These are phyloP conservation scores for Gossypium aridum DNA, from an alignment of 441 rosid genomes.

Conservation along the genomic window DNA sequence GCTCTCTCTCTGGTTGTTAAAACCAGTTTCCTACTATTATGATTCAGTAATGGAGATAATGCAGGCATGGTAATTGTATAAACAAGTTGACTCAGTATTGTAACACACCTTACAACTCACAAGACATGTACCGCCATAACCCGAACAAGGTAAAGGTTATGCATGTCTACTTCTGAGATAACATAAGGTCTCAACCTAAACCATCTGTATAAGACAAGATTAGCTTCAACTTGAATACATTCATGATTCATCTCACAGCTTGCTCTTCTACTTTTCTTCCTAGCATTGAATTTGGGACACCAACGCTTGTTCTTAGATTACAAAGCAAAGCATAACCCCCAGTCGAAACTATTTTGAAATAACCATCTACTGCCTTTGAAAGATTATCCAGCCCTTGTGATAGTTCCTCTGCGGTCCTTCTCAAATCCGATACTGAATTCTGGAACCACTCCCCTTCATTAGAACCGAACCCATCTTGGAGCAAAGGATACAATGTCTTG, in stretches of 20 bases:
- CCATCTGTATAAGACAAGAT: slow-evolving; percentile 17
- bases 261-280: slow-evolving; percentile 35
- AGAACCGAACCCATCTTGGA: slow-evolving; percentile 35
- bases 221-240: slow-evolving; percentile 18
- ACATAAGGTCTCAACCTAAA: slow-evolving; percentile 25
- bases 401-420: slow-evolving; percentile 29
- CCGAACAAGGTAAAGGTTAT: background rate
- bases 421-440: slow-evolving; percentile 35
- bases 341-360: slow-evolving; percentile 66
- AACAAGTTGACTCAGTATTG: too few relatives aligned
- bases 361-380: slow-evolving; percentile 60
- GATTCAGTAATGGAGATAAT: too few relatives aligned
- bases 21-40: too few relatives aligned
- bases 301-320: slow-evolving; percentile 44
- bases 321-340: slow-evolving; percentile 84
- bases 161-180: slow-evolving; percentile 3
- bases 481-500: slow-evolving; percentile 44
- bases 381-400: slow-evolving; percentile 63
- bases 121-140: slow-evolving; percentile 7
- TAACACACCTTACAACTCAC: slow-evolving; percentile 10
- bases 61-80: too few relatives aligned
- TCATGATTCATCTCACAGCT: slow-evolving; percentile 21
- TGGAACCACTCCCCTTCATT: slow-evolving; percentile 29
- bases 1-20: too few relatives aligned
- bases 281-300: slow-evolving; percentile 22